Conservation (phyloP, 2,329 filamentous ascomycete genomes). For the Fusarium setosum region DNA sequence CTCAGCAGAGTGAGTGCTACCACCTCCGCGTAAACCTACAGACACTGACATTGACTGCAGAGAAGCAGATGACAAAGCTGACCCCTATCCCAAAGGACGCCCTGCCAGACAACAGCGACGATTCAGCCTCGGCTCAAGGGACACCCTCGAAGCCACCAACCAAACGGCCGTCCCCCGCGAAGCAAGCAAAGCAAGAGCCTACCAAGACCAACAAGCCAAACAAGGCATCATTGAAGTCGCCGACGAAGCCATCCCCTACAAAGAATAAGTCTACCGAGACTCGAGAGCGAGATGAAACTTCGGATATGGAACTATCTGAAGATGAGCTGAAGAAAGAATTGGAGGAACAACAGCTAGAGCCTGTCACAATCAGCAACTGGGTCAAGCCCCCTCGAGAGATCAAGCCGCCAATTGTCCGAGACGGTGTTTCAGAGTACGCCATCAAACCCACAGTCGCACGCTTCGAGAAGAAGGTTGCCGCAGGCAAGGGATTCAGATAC, state of each 20-base stretch:
- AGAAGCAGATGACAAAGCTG: constrained; percentile 12
- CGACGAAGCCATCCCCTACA: too few relatives aligned
- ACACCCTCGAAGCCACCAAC: constrained; percentile 19
- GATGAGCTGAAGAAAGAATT: constrained; percentile 8
- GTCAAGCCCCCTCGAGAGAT: constrained; percentile 15
- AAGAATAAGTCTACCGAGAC: too few relatives aligned
- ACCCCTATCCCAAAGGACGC: neutral
- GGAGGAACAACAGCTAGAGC: constrained; percentile 5
- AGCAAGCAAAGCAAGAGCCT: neutral
- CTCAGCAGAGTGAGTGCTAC: constrained; percentile 27
- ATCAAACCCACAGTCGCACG: constrained; percentile 36
- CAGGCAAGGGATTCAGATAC: constrained; percentile 15
- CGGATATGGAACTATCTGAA: neutral
- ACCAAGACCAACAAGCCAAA: neutral
- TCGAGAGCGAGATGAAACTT: too few relatives aligned
- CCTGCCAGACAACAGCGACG: neutral
- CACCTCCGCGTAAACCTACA: too few relatives aligned
- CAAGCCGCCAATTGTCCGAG: constrained; percentile 34
- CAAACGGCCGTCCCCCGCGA: neutral
- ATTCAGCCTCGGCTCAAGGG: constrained; percentile 9
- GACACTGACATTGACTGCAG: constrained; percentile 24
- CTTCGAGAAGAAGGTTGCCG: constrained; percentile 33
- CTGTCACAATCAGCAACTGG: neutral
- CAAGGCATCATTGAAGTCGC: too few relatives aligned
- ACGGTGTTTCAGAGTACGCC: constrained; percentile 38